A percentile compares a stretch with the other conserved stretches of the same genome.
phyloP scores from a whole-genome alignment of 208 protist genomes.

The Crithidia brevicula region DNA sequence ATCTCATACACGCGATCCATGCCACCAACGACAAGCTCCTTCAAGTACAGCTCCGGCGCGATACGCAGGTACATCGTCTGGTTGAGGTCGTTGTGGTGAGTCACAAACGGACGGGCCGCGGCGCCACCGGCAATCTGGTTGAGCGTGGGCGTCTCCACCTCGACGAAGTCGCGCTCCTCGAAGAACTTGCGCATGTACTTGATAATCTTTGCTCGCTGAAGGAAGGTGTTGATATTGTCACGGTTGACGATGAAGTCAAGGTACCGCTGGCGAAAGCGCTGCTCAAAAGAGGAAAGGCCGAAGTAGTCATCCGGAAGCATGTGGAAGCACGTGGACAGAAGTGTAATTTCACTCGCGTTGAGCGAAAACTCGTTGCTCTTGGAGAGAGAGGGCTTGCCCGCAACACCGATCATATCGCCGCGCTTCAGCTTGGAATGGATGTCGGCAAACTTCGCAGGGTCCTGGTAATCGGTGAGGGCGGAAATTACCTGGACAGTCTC shows the following conservation, averaged over 20 bases:
- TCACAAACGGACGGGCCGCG: constrained; percentile 99
- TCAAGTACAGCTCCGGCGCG: constrained; percentile 99
- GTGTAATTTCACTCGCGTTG: constrained; percentile 78
- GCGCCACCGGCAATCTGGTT: constrained; percentile 99
- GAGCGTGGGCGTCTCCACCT: constrained; percentile 99
- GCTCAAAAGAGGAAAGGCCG: constrained; percentile 95
- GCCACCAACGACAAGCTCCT: constrained; percentile 99
- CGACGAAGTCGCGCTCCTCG: constrained; percentile 95
- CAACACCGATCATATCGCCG: constrained; percentile 99
- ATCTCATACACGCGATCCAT: constrained; percentile 99
- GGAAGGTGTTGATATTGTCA: constrained; percentile 95
- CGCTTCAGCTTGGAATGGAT: constrained; percentile 93
- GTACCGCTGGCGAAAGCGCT: constrained; percentile 97
- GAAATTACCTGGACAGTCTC: constrained; percentile 96
- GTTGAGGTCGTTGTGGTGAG: constrained; percentile 99
- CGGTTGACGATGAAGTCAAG: constrained; percentile 99
- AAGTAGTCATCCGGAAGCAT: constrained; percentile 97
- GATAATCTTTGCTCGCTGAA: constrained; percentile 95
- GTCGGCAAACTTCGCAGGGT: constrained; percentile 77
- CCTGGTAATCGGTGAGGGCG: constrained; percentile 58
- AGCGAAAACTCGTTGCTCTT: constrained; percentile 93
- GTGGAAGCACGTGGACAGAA: constrained; percentile 98
- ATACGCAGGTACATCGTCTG: constrained; percentile 98
- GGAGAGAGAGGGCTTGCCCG: constrained; percentile 89
- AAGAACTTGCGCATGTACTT: constrained; percentile 98